Evolutionary conservation across 257 asterid genomes (phyloP).

Genomic region (Nicotiana paniculata): DNA sequence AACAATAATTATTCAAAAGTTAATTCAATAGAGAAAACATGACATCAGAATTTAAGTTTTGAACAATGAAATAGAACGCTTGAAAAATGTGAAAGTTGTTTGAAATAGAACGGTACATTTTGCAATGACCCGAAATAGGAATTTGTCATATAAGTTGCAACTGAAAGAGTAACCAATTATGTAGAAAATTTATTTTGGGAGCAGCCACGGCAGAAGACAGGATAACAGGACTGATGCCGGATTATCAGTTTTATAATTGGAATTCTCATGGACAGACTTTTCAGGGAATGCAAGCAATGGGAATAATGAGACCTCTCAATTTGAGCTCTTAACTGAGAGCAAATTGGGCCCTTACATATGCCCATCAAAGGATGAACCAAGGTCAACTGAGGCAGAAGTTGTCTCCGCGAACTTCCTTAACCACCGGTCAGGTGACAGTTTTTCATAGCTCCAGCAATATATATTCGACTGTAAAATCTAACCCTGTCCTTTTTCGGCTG

Average conservation of each 20-base stretch:
- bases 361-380: slow-evolving; percentile 55
- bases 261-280: slow-evolving; percentile 67
- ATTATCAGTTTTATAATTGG: slow-evolving; percentile 64
- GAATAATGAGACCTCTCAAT: slow-evolving; percentile 54
- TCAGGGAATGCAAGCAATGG: slow-evolving; percentile 67
- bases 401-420: slow-evolving; percentile 55
- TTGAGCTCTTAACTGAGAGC: slow-evolving; percentile 62
- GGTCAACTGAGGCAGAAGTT: slow-evolving; percentile 63
- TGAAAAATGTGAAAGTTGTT: not conserved
- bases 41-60: not conserved
- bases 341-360: slow-evolving; percentile 40
- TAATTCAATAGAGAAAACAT: not conserved
- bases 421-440: slow-evolving; percentile 50
- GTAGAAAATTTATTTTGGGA: slow-evolving; percentile 15
- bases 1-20: not conserved
- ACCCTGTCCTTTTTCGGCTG: not conserved
- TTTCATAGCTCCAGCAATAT: not conserved
- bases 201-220: slow-evolving; percentile 56
- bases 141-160: not conserved
- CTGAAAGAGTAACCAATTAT: not conserved
- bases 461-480: not conserved
- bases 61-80: not conserved
- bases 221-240: slow-evolving; percentile 41
- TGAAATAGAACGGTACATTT: not conserved
- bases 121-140: not conserved